Base-by-base conservation (phyloP, 1,284 basidiomycete genomes). In the Boletus smithii region DNA sequence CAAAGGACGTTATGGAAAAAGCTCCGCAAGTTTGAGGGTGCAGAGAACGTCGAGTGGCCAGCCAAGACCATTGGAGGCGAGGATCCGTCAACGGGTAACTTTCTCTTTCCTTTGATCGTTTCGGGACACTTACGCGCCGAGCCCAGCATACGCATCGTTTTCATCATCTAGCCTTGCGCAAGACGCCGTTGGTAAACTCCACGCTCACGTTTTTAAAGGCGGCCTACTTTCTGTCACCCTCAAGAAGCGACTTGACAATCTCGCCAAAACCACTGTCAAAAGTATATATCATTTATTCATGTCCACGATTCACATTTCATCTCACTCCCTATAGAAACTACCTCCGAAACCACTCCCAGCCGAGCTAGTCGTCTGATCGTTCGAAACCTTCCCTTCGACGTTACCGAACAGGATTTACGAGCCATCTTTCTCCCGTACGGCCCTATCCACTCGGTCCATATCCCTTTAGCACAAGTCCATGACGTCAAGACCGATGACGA, bases 171-270 rank as follows among this genome's bases (percentile, higher is more conserved):
- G 75, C 5, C 73, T 81, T 46, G 92, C 94, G 0, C 75, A 80
- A 42, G 81, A 84, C 17, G 88, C 88, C 2, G 79, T 91, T 24
- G 73, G 71, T 49, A 94, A 92, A 69, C 80, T 99, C 1, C 92
- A 99, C 63, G 91, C 91, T 0, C 93, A 97, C 65, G 85, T 94
- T 33, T 97, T 88, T 79, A 97, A 97, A 67, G 93, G 93, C 34
- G 75, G 79, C 3, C 73, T 94, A 13, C 80, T 98, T 22, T 92
- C 88, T 6, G 91, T 87, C n/a, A 85, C 88, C 6, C 76, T 97
- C 53, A 97, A 97, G 74, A 94, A 94, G 65, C 82, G 91, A 2
- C 70, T 91, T 5, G 87, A 94, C 42, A 80, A 75, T 40, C 75
- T 89, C 16, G 73, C 75, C 5, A 83, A 83, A 51, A 68, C 75